Evolutionary conservation across 2,329 filamentous ascomycete genomes (phyloP).

Genomic region (Fusarium praegraminearum): DNA sequence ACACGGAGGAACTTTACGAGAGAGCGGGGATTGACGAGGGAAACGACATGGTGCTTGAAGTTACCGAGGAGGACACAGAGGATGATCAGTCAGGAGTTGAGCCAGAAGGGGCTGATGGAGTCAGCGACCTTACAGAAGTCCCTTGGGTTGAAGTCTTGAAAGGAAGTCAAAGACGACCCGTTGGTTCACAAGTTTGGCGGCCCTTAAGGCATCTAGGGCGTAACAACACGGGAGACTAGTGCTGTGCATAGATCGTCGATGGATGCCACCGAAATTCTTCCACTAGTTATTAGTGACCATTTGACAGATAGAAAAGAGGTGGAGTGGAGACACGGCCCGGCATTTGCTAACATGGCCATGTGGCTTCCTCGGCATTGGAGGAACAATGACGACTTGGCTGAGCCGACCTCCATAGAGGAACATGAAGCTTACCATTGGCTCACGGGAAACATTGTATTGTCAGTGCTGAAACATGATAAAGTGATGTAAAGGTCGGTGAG

Average conservation of each 20-base stretch:
- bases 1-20: constrained; percentile 70
- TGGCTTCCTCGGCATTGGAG: constrained; percentile 25
- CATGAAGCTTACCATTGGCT: background rate
- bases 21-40: constrained; percentile 51
- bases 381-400: constrained; percentile 16
- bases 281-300: constrained; percentile 23
- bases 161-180: constrained; percentile 66
- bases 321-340: constrained; percentile 18
- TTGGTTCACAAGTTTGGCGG: constrained; percentile 72
- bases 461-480: background rate
- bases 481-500: background rate
- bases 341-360: constrained; percentile 27
- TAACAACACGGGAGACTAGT: constrained; percentile 46
- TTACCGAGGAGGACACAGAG: constrained; percentile 53
- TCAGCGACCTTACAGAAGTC: constrained; percentile 49
- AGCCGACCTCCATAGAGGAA: background rate
- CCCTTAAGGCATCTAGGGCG: constrained; percentile 72
- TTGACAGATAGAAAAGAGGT: constrained; percentile 10
- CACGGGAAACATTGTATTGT: background rate
- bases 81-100: constrained; percentile 51
- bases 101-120: constrained; percentile 42
- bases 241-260: constrained; percentile 10
- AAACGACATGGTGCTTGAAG: constrained; percentile 47
- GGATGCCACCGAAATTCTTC: background rate
- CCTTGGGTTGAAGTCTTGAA: constrained; percentile 72